These are phyloP conservation scores for Fusarium kyushuense DNA, from an alignment of 2,329 filamentous ascomycete genomes.

Conservation along the genomic window DNA sequence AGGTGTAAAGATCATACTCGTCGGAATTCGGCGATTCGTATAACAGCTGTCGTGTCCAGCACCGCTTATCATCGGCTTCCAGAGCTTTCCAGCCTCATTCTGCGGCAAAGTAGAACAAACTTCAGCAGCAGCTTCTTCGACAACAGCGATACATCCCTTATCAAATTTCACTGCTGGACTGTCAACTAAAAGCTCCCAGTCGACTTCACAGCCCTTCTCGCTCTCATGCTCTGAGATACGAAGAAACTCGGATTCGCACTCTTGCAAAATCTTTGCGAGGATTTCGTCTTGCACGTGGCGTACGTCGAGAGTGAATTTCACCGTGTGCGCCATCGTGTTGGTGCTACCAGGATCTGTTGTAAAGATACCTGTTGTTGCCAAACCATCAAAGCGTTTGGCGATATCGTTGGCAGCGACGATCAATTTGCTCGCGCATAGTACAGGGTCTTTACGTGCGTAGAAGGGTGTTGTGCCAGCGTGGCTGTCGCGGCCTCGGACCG, in stretches of 20 bases:
- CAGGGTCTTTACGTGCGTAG: slow-evolving; percentile 20
- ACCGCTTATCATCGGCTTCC: slow-evolving; percentile 13
- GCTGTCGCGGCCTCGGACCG: slow-evolving; percentile 3
- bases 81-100: slow-evolving; percentile 3
- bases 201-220: slow-evolving; percentile 1
- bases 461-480: slow-evolving; percentile 16
- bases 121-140: slow-evolving; percentile 11
- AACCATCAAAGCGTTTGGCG: slow-evolving; percentile 4
- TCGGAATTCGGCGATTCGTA: slow-evolving; percentile 13
- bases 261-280: slow-evolving; percentile 1
- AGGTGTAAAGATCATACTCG: slow-evolving; percentile 24
- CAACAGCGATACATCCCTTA: background rate
- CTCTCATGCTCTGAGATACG: slow-evolving; percentile 3
- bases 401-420: slow-evolving; percentile 8
- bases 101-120: background rate
- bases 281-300: slow-evolving; percentile 10
- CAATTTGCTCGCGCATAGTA: slow-evolving; percentile 1
- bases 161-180: slow-evolving; percentile 11
- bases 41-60: slow-evolving; percentile 21
- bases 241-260: background rate
- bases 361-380: slow-evolving; percentile 3
- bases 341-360: slow-evolving; percentile 1
- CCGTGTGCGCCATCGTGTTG: slow-evolving; percentile 14
- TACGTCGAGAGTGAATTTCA: background rate
- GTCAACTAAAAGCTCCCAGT: slow-evolving; percentile 1